phyloP scores from a whole-genome alignment of 2,329 filamentous ascomycete genomes.

The Iodosphaeria phyllophila region DNA sequence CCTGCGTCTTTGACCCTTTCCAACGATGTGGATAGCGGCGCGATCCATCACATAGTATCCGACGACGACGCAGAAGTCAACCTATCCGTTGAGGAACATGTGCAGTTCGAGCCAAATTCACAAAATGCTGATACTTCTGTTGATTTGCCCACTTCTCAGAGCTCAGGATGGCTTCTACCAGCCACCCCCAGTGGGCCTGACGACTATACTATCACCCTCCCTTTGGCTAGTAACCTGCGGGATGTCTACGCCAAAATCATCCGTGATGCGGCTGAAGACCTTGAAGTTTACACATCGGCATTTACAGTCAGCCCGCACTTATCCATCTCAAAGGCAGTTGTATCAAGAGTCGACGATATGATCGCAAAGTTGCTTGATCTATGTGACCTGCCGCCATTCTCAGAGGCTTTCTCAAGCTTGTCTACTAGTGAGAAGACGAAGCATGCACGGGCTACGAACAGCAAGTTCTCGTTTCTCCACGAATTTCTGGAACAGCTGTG shows the following conservation, averaged over 20 bases:
- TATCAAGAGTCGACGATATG: constrained; percentile 29
- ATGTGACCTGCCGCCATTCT: constrained; percentile 36
- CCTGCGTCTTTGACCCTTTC: no score
- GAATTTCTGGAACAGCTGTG: constrained; percentile 29
- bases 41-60: no score
- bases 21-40: no score
- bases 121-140: no score
- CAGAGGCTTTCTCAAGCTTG: constrained; percentile 24
- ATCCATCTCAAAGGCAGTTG: constrained; percentile 19
- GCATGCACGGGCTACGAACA: constrained; percentile 34
- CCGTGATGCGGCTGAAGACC: constrained; percentile 19
- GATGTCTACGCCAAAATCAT: constrained; percentile 32
- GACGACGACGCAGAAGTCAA: no score
- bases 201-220: constrained; percentile 35
- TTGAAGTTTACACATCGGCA: constrained; percentile 24
- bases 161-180: no score
- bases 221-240: constrained; percentile 32
- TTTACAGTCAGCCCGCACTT: constrained; percentile 21
- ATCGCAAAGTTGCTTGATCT: constrained; percentile 31
- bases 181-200: no score
- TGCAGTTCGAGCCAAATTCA: no score
- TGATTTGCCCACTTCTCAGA: no score
- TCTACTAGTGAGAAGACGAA: constrained; percentile 23
- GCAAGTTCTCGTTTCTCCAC: constrained; percentile 40
- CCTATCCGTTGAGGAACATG: no score